Conservation (phyloP, 495 filamentous ascomycete genomes). For the Aspergillus taichungensis region DNA sequence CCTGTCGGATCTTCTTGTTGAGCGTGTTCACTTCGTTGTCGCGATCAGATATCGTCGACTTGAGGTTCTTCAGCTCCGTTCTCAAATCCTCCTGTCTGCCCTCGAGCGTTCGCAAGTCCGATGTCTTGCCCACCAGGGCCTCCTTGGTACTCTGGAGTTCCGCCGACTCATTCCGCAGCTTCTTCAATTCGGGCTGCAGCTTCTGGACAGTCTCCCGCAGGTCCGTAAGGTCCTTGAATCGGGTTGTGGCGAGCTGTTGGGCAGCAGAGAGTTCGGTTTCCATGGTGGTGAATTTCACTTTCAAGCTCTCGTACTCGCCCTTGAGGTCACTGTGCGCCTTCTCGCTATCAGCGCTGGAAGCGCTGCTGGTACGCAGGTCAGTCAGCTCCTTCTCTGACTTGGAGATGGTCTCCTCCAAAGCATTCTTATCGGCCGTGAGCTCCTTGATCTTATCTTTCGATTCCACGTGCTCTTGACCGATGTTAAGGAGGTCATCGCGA, state of each 20-base stretch:
- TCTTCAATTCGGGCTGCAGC: conserved; percentile 73
- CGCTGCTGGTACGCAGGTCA: conserved; percentile 48
- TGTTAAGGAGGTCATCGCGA: conserved; percentile 62
- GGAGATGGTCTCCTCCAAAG: conserved; percentile 52
- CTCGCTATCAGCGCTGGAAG: conserved; percentile 41
- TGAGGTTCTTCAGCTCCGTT: conserved; percentile 58
- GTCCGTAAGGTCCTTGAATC: conserved; percentile 83
- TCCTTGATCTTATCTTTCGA: conserved; percentile 71
- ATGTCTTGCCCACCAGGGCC: conserved; percentile 56
- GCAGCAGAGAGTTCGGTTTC: conserved; percentile 81
- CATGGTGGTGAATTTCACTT: conserved; percentile 55
- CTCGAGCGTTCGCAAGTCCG: conserved; percentile 66
- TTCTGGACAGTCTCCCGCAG: conserved; percentile 71
- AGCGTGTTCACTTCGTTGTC: conserved; percentile 69
- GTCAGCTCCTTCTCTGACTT: conserved; percentile 57
- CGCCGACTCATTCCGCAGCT: conserved; percentile 63
- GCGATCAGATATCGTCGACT: conserved; percentile 58
- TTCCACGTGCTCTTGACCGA: conserved; percentile 75
- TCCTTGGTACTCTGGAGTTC: conserved; percentile 63
- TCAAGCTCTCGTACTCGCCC: conserved; percentile 66
- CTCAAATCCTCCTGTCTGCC: conserved; percentile 71
- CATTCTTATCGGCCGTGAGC: conserved; percentile 49
- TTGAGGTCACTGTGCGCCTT: conserved; percentile 51
- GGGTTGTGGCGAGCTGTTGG: conserved; percentile 70
- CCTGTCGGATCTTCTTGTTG: conserved; percentile 65